These are phyloP conservation scores for Zygoascus tannicola DNA, from an alignment of 805 yeast genomes.

Conservation along the genomic window DNA sequence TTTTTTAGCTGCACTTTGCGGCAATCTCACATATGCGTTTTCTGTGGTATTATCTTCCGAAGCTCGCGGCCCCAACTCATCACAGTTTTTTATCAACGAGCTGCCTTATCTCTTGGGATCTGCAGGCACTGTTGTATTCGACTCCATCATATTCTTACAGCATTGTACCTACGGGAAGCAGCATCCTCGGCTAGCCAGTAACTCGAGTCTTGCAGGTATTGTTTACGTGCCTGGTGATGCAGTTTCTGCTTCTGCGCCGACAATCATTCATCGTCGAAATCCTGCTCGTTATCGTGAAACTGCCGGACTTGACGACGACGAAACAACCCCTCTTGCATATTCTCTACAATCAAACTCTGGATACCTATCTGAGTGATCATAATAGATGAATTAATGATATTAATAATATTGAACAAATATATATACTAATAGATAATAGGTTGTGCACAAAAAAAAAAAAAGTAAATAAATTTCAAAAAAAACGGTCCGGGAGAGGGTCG, in stretches of 20 bases:
- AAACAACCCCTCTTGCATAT: slow-evolving; percentile 1
- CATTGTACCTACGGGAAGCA: slow-evolving; percentile 16
- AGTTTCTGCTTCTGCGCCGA: neutral
- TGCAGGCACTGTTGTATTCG: slow-evolving; percentile 76
- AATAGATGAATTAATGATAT: no score
- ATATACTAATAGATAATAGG: no score
- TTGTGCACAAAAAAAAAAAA: slow-evolving; percentile 2
- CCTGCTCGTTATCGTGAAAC: neutral
- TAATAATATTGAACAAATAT: no score
- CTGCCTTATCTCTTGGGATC: slow-evolving; percentile 79
- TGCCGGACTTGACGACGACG: neutral
- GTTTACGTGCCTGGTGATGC: neutral
- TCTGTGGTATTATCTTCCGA: slow-evolving; percentile 56
- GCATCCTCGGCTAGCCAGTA: slow-evolving; percentile 5
- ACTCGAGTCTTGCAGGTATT: neutral
- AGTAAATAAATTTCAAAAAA: slow-evolving; percentile 8
- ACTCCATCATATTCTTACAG: slow-evolving; percentile 38
- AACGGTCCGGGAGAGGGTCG: slow-evolving; percentile 18
- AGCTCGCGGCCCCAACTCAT: slow-evolving; percentile 38
- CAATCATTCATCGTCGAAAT: neutral
- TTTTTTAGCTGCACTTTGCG: slow-evolving; percentile 68
- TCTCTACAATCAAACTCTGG: neutral
- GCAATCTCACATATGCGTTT: slow-evolving; percentile 66
- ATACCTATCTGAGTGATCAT: no score
- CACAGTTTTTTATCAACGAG: slow-evolving; percentile 52